phyloP scores from a whole-genome alignment of 2,329 filamentous ascomycete genomes.

The Colletotrichum sp. region DNA sequence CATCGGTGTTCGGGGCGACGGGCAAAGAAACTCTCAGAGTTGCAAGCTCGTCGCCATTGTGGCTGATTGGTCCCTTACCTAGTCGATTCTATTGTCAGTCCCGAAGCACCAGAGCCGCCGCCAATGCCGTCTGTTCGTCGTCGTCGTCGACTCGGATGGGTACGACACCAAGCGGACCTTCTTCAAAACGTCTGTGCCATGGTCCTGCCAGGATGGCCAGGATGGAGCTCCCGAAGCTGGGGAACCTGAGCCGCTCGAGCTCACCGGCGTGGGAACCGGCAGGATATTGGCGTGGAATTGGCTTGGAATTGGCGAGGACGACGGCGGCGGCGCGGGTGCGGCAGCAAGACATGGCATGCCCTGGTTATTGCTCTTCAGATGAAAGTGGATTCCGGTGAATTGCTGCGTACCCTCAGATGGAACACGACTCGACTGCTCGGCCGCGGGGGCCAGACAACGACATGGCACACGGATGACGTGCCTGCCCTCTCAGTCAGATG shows the following conservation, averaged over 20 bases:
- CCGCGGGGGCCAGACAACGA: background rate
- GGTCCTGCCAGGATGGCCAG: background rate
- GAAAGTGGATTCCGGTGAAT: conserved; percentile 2
- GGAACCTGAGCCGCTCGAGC: background rate
- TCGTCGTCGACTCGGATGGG: background rate
- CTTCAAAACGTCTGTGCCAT: background rate
- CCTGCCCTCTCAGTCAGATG: background rate
- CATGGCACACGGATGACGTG: background rate
- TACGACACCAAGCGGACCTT: background rate
- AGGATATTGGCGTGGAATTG: background rate
- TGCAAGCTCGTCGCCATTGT: background rate
- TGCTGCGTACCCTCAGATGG: background rate
- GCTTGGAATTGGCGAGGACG: background rate
- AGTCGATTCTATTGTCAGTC: background rate
- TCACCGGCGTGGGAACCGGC: conserved; percentile 2
- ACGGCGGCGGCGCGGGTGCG: background rate
- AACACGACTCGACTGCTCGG: background rate
- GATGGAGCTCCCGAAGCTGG: background rate
- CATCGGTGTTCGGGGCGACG: background rate
- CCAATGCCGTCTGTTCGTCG: background rate
- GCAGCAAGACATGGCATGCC: background rate
- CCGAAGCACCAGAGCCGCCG: background rate
- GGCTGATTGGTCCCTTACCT: background rate
- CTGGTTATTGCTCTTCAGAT: background rate
- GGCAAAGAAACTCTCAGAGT: background rate